A percentile compares a stretch with the other conserved stretches of the same genome.
Evolutionary conservation across 306 rosid species (phyloP).

Genomic region (Pterocarpus santalinus): DNA sequence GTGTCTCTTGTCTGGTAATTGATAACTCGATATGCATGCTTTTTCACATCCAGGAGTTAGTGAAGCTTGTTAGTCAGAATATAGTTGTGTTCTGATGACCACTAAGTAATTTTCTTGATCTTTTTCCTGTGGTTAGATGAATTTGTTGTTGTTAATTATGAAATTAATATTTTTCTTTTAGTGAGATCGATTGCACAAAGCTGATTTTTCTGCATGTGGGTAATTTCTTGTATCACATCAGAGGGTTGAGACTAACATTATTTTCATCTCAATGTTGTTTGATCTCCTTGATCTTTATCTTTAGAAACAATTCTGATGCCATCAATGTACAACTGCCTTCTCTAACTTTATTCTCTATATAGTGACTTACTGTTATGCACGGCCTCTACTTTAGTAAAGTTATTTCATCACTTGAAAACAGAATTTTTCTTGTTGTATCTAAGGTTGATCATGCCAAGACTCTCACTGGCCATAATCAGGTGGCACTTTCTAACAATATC

Average conservation of each 20-base stretch:
- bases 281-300: constrained; percentile 22
- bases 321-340: not conserved
- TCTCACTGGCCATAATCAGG: not conserved
- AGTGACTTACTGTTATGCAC: not conserved
- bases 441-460: constrained; percentile 16
- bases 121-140: constrained; percentile 55
- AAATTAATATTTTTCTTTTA: constrained; percentile 32
- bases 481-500: not conserved
- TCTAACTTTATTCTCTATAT: not conserved
- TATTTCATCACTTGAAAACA: not conserved
- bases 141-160: constrained; percentile 45
- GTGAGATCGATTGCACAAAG: constrained; percentile 20
- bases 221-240: not conserved
- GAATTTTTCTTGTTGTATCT: not conserved
- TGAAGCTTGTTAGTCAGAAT: constrained; percentile 81
- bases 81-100: constrained; percentile 71
- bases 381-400: constrained; percentile 18
- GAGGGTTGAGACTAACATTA: constrained; percentile 17
- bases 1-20: constrained; percentile 61
- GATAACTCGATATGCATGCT: constrained; percentile 41
- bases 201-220: constrained; percentile 21
- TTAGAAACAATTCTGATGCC: constrained; percentile 13
- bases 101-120: constrained; percentile 80
- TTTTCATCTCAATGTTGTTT: constrained; percentile 11
- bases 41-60: constrained; percentile 71